Conservation (phyloP, 2,329 filamentous ascomycete genomes). For the Trichophyton rubrum region DNA sequence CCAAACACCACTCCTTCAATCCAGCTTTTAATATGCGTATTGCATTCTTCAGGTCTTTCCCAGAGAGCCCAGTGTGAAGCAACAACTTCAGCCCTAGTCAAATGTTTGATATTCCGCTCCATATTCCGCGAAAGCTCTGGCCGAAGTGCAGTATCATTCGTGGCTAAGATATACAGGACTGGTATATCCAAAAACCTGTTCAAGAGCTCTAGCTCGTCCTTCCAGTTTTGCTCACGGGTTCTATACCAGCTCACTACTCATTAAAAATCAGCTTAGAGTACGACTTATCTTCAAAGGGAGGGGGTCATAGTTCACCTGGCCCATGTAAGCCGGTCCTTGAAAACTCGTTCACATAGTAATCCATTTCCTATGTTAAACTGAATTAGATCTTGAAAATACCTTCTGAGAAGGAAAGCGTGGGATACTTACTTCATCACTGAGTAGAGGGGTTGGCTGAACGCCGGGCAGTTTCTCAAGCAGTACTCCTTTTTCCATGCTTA, state of each 20-base stretch:
- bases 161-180: slow-evolving; percentile 62
- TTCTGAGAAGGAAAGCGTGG: background rate
- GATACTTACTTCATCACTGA: slow-evolving; percentile 46
- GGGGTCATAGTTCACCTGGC: slow-evolving; percentile 40
- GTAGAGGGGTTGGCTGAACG: slow-evolving; percentile 45
- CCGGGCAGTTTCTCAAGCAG: slow-evolving; percentile 49
- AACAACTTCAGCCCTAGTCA: slow-evolving; percentile 55
- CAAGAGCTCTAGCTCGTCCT: slow-evolving; percentile 50
- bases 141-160: slow-evolving; percentile 58
- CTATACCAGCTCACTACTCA: slow-evolving; percentile 71
- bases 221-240: slow-evolving; percentile 56
- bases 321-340: slow-evolving; percentile 60
- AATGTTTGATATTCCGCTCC: slow-evolving; percentile 51
- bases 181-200: slow-evolving; percentile 45
- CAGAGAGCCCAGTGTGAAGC: slow-evolving; percentile 73
- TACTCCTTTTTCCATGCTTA: slow-evolving; percentile 51
- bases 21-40: slow-evolving; percentile 56
- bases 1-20: slow-evolving; percentile 44
- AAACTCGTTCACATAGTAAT: slow-evolving; percentile 65
- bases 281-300: background rate
- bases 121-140: slow-evolving; percentile 59
- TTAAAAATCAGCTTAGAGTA: background rate
- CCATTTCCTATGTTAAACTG: slow-evolving; percentile 42
- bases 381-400: background rate
- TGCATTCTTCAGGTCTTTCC: slow-evolving; percentile 59